phyloP scores from a whole-genome alignment of 805 yeast genomes.

The Schizosaccharomyces japonicus region DNA sequence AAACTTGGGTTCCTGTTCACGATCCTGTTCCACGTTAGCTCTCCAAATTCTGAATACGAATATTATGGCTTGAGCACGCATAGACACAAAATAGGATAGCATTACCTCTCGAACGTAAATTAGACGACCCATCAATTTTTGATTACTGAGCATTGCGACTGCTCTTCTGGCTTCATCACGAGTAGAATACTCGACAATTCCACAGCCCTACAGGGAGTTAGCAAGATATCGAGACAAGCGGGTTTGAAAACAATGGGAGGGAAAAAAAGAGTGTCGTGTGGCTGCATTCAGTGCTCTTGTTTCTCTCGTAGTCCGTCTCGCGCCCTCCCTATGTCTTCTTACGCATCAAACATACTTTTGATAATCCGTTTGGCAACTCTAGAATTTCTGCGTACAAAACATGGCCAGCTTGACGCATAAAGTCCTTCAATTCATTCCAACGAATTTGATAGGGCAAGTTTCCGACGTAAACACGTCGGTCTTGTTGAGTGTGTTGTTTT shows the following conservation, averaged over 20 bases:
- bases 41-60: neutral
- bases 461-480: constrained; percentile 22
- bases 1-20: constrained; percentile 17
- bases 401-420: constrained; percentile 26
- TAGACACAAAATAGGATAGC: neutral
- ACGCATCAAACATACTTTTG: constrained; percentile 55
- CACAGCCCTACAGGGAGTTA: constrained; percentile 14
- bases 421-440: constrained; percentile 20
- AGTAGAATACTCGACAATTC: constrained; percentile 55
- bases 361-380: constrained; percentile 47
- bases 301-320: too few relatives aligned
- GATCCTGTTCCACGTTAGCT: constrained; percentile 24
- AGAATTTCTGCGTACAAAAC: constrained; percentile 68
- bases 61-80: neutral
- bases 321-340: too few relatives aligned
- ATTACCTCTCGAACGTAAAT: constrained; percentile 62
- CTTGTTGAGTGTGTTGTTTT: constrained; percentile 14
- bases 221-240: neutral
- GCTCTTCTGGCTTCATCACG: constrained; percentile 48
- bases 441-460: constrained; percentile 19
- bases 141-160: constrained; percentile 42
- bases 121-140: constrained; percentile 43
- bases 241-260: too few relatives aligned
- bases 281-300: too few relatives aligned
- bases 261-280: too few relatives aligned